Evolutionary conservation across 345 rosid species (phyloP), one percentile per base, ranked within the genome.

Genomic region (Excoecaria agallocha): DNA sequence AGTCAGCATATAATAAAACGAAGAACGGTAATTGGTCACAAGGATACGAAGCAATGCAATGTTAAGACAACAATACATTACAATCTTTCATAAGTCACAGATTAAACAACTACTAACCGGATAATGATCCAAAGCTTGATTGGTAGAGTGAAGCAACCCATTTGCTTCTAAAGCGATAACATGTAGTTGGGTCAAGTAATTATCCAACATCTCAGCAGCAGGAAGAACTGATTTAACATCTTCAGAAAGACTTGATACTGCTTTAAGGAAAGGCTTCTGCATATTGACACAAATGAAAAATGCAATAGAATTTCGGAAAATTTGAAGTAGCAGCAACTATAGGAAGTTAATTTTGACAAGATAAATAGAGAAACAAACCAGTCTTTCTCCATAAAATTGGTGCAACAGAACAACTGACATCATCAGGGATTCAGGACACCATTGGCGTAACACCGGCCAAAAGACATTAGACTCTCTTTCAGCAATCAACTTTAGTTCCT

Each of bases 371-470:
- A 71, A 70, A 80, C 94, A 73, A 82, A 94, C 98, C 98, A 94
- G 88, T 86, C 85, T 90, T 89, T 89, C 90, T 84, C 98, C 94
- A 80, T 86, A 94, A 79, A 84, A 86, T 57, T 86, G 89, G 78
- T 94, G 96, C 82, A 94, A 79, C 69, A 81, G 70, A 77, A 82
- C 82, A 69, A 87, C 84, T 37, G 97, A 86, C 52, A 87, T 83
- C 80, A 78, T 85, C 80, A 90, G 72, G 79, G 90, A 89, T 70
- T 91, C 93, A 48, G 93, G 90, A 74, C 82, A 84, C 87, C 86
- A 89, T 45, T 87, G 82, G 76, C 82, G 77, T 20, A 95, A 78
- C 74, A 80, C 87, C 37, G 95, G 97, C 66, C 81, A 85, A 82
- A 89, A 95, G 64, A 84, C 82, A 73, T 69, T 82, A 49, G 86